Evolutionary conservation across 1,284 basidiomycete species (phyloP).

Genomic region (Cutaneotrichosporon mucoides): DNA sequence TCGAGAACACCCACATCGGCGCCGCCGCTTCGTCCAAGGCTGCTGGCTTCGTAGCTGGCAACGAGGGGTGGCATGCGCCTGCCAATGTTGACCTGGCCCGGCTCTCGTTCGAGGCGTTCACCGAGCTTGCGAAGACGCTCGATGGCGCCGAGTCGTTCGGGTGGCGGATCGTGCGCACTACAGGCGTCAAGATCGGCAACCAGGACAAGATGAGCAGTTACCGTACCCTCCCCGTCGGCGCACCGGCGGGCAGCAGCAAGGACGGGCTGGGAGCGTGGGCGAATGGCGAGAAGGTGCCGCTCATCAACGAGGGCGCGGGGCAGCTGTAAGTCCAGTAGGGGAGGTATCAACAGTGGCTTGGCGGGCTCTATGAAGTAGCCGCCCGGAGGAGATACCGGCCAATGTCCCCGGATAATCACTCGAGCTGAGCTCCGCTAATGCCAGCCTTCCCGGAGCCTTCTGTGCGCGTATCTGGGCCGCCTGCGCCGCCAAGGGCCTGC

Average conservation of each 20-base stretch:
- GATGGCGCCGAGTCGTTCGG: slow-evolving; percentile 70
- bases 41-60: slow-evolving; percentile 71
- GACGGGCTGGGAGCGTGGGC: slow-evolving; percentile 4
- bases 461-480: slow-evolving; percentile 5
- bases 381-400: too few relatives aligned
- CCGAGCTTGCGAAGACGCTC: slow-evolving; percentile 65
- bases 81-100: slow-evolving; percentile 56
- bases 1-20: slow-evolving; percentile 55
- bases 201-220: slow-evolving; percentile 15
- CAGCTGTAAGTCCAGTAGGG: slow-evolving; percentile 9
- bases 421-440: not conserved
- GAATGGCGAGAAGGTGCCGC: slow-evolving; percentile 8
- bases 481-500: slow-evolving; percentile 11
- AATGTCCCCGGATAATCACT: too few relatives aligned
- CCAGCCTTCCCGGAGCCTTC: slow-evolving; percentile 12
- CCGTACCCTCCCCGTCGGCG: slow-evolving; percentile 9
- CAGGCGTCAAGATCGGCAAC: slow-evolving; percentile 11
- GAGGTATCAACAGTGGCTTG: too few relatives aligned
- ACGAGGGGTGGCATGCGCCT: slow-evolving; percentile 57
- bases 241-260: not conserved
- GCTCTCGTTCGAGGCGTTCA: slow-evolving; percentile 72
- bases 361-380: too few relatives aligned
- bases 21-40: slow-evolving; percentile 72
- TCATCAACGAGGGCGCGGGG: slow-evolving; percentile 4
- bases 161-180: slow-evolving; percentile 38